Percentiles rank a stretch among this genome's conserved stretches.
phyloP scores from a whole-genome alignment of 208 protist species.

The Zelonia costaricensis region DNA sequence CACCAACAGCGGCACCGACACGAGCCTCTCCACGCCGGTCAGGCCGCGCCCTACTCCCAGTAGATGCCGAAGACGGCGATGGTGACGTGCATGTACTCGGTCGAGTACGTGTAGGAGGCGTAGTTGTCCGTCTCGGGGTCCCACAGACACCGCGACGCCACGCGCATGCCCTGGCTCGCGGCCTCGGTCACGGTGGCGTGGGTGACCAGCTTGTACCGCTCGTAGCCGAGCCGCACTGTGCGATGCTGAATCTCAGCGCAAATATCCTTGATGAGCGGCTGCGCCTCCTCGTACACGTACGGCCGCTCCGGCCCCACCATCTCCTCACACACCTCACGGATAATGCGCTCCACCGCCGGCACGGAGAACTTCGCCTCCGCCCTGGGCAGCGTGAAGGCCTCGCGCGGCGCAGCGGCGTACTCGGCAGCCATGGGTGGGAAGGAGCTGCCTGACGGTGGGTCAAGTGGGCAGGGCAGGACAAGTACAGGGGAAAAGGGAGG shows the following conservation, averaged over 20 bases:
- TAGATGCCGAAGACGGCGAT: conserved; percentile 79
- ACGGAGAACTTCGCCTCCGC: conserved; percentile 78
- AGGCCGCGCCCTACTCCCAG: conserved; percentile 62
- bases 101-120: conserved; percentile 78
- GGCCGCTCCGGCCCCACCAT: conserved; percentile 62
- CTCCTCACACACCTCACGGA: conserved; percentile 73
- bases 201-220: conserved; percentile 92
- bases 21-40: neutral
- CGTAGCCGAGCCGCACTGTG: conserved; percentile 86
- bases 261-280: conserved; percentile 84
- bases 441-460: too few relatives aligned
- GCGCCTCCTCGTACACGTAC: conserved; percentile 77
- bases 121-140: conserved; percentile 92
- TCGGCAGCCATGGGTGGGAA: conserved; percentile 40
- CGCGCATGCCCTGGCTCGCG: conserved; percentile 82
- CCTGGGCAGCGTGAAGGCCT: conserved; percentile 68
- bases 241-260: conserved; percentile 89
- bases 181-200: conserved; percentile 85
- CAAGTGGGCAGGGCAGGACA: too few relatives aligned
- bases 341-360: conserved; percentile 71
- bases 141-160: conserved; percentile 89
- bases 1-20: neutral
- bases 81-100: conserved; percentile 73
- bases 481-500: conserved; percentile 20
- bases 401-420: conserved; percentile 45